phyloP scores from a whole-genome alignment of 2,329 filamentous ascomycete genomes.

The Fusarium beomiforme region DNA sequence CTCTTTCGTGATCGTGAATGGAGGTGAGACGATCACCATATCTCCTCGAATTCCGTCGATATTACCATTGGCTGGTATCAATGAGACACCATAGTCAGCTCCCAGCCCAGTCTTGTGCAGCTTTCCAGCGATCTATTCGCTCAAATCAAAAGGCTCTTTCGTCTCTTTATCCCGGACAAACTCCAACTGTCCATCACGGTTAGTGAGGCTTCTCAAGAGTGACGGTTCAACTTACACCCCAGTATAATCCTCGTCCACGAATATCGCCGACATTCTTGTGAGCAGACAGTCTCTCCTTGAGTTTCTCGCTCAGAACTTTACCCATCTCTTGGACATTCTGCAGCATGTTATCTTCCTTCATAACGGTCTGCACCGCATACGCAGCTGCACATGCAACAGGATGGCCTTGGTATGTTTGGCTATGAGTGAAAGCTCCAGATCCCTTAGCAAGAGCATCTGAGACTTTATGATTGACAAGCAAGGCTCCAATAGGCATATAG shows the following conservation, averaged over 20 bases:
- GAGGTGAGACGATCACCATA: conserved; percentile 26
- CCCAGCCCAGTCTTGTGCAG: conserved; percentile 11
- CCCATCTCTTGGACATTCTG: conserved; percentile 21
- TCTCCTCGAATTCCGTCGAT: conserved; percentile 18
- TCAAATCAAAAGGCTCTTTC: not conserved
- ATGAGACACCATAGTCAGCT: not conserved
- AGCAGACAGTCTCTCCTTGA: conserved; percentile 1
- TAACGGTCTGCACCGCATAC: conserved; percentile 47
- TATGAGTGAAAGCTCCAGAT: conserved; percentile 59
- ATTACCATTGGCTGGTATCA: conserved; percentile 18
- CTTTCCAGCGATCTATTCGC: conserved; percentile 11
- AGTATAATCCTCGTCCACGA: conserved; percentile 33
- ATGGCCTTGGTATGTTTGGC: conserved; percentile 63
- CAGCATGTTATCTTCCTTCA: conserved; percentile 28
- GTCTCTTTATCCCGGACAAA: conserved; percentile 21
- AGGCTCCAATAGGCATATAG: conserved; percentile 25
- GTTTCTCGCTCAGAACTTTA: not conserved
- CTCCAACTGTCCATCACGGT: conserved; percentile 3
- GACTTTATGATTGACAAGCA: conserved; percentile 18
- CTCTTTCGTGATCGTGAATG: conserved; percentile 16
- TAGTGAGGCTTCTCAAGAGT: accelerated
- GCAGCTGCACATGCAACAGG: conserved; percentile 53
- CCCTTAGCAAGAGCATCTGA: conserved; percentile 19
- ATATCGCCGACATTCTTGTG: conserved; percentile 35
- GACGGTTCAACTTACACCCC: conserved; percentile 20